Conservation (phyloP, 1,139 yeast genomes). For the Williopsis jadinii region DNA sequence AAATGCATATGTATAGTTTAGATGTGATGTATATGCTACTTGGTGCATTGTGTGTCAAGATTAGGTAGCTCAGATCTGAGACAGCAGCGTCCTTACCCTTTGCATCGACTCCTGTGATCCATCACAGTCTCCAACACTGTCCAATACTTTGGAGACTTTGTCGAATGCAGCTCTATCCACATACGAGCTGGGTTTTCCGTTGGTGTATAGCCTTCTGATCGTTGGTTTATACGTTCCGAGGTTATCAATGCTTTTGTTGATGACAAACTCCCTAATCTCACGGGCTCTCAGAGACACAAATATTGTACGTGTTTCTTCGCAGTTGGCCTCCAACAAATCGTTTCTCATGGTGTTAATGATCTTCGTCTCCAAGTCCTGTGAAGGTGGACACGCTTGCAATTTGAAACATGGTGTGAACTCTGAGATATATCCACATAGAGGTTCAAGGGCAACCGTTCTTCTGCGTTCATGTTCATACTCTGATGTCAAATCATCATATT, state of each 20-base stretch:
- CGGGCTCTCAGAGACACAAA: constrained; percentile 46
- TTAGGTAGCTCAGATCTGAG: too few species aligned
- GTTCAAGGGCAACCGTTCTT: constrained; percentile 13
- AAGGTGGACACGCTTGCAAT: constrained; percentile 33
- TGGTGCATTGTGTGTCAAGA: too few species aligned
- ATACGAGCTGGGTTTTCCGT: constrained; percentile 5
- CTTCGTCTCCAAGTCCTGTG: constrained; percentile 45
- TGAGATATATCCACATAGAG: constrained; percentile 19
- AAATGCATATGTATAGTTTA: too few species aligned
- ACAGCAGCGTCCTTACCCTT: neutral
- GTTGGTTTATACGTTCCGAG: too few species aligned
- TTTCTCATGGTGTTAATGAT: constrained; percentile 48
- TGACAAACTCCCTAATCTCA: constrained; percentile 46
- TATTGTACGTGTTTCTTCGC: constrained; percentile 24
- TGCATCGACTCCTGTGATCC: constrained; percentile 2
- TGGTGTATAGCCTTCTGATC: neutral
- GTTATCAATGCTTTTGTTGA: too few species aligned
- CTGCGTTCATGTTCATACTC: neutral
- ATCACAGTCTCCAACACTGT: constrained; percentile 4
- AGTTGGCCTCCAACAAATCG: constrained; percentile 33
- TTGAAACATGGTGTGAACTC: constrained; percentile 26
- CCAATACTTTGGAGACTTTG: constrained; percentile 6
- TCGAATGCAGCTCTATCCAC: constrained; percentile 3
- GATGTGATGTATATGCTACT: too few species aligned
- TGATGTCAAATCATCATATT: constrained; percentile 6